Evolutionary conservation across 2,329 filamentous ascomycete genomes (phyloP).

Genomic region (Colletotrichum falcatum): DNA sequence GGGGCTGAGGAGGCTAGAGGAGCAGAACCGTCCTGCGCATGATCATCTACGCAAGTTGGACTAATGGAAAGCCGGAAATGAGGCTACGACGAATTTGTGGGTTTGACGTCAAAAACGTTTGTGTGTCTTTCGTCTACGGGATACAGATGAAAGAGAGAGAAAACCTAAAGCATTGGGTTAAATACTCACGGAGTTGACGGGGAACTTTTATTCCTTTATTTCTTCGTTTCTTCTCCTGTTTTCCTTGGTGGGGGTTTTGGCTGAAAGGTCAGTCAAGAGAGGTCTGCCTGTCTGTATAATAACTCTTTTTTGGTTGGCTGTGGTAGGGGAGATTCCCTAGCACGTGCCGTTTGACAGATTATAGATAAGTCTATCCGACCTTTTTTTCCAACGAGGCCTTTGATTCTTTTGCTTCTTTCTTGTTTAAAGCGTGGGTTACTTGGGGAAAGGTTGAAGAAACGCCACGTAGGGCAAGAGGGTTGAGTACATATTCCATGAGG

Average conservation of each 20-base stretch:
- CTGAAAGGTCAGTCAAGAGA: not conserved
- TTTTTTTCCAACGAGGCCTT: not conserved
- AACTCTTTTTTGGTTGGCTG: constrained; percentile 26
- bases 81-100: constrained; percentile 37
- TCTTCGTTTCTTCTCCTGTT: constrained; percentile 23
- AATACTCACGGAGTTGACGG: constrained; percentile 40
- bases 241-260: constrained; percentile 12
- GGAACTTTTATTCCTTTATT: constrained; percentile 32
- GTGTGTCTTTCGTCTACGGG: constrained; percentile 18
- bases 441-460: not conserved
- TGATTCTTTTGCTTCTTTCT: too few species aligned
- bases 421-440: not conserved
- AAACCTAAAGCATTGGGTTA: constrained; percentile 36
- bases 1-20: constrained; percentile 24
- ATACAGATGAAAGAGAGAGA: constrained; percentile 25
- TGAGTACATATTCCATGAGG: not conserved
- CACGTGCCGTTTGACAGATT: constrained; percentile 33
- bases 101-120: constrained; percentile 20
- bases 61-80: constrained; percentile 40
- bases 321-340: constrained; percentile 3
- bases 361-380: constrained; percentile 27
- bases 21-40: constrained; percentile 12
- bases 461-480: not conserved
- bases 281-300: constrained; percentile 40
- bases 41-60: constrained; percentile 37